These are phyloP conservation scores for Syzygium aromaticum DNA, from an alignment of 345 rosid genomes.

Conservation along the genomic window DNA sequence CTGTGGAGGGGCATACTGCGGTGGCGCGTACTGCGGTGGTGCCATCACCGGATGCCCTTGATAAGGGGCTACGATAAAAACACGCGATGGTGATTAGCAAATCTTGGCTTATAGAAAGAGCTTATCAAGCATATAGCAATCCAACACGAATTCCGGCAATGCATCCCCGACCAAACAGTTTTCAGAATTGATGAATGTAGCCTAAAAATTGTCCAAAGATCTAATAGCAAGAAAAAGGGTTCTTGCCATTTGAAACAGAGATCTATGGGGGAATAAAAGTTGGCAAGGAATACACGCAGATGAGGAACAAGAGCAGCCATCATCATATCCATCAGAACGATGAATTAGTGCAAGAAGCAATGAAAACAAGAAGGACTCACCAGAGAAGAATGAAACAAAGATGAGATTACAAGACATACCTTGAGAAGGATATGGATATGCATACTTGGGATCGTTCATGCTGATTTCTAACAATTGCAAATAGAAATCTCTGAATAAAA, in stretches of 20 bases:
- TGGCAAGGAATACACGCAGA: not conserved
- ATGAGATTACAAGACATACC: not conserved
- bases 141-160: not conserved
- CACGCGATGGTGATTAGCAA: not conserved
- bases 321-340: not conserved
- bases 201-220: not conserved
- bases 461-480: not conserved
- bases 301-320: not conserved
- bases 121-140: not conserved
- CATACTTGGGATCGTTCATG: not conserved
- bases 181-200: not conserved
- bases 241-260: not conserved
- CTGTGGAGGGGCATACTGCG: not conserved
- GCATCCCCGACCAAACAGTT: not conserved
- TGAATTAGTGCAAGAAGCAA: too few species aligned
- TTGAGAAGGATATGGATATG: not conserved
- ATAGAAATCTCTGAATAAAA: not conserved
- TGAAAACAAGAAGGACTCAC: not conserved
- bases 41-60: not conserved
- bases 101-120: not conserved
- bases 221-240: not conserved
- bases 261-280: not conserved
- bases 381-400: not conserved
- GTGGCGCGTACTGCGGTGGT: not conserved
- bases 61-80: not conserved